A percentile compares a stretch with the other conserved stretches of the same genome.
phyloP scores from a whole-genome alignment of 2,329 filamentous ascomycete genomes.

The Pseudogymnoascus sp. region DNA sequence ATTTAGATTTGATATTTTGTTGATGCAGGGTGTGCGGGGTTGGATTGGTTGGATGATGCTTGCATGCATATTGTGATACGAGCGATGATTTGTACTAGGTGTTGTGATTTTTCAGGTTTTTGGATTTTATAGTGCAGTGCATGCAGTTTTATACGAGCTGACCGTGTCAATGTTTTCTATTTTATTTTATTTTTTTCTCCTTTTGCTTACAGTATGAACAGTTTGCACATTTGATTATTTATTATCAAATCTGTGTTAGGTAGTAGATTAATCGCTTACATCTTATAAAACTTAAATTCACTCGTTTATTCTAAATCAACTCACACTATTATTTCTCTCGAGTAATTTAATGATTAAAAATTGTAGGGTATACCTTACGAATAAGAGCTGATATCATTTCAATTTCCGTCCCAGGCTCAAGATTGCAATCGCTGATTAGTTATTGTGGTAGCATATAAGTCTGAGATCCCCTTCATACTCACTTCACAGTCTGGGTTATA shows the following conservation, averaged over 20 bases:
- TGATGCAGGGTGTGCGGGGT: neutral
- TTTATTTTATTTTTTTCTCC: neutral
- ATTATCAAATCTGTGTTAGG: neutral
- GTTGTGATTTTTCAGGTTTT: neutral
- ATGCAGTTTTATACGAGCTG: neutral
- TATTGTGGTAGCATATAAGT: too few species aligned
- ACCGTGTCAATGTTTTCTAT: neutral
- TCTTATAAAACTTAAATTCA: neutral
- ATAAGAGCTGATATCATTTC: too few species aligned
- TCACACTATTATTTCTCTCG: neutral
- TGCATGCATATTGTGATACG: neutral
- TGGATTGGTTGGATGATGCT: neutral
- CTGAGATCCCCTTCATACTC: slow-evolving; percentile 1
- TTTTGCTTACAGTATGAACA: neutral
- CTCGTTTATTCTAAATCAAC: neutral
- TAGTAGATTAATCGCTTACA: neutral
- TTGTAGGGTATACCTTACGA: too few species aligned
- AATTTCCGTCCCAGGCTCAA: too few species aligned
- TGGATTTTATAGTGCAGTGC: neutral
- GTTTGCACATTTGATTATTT: neutral
- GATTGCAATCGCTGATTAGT: too few species aligned
- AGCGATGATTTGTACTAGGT: neutral
- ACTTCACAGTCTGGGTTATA: slow-evolving; percentile 15
- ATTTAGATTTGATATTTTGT: neutral
- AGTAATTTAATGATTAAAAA: neutral